Evolutionary conservation across 805 yeast genomes (phyloP).

Genomic region (Alloascoidea hylecoeti): DNA sequence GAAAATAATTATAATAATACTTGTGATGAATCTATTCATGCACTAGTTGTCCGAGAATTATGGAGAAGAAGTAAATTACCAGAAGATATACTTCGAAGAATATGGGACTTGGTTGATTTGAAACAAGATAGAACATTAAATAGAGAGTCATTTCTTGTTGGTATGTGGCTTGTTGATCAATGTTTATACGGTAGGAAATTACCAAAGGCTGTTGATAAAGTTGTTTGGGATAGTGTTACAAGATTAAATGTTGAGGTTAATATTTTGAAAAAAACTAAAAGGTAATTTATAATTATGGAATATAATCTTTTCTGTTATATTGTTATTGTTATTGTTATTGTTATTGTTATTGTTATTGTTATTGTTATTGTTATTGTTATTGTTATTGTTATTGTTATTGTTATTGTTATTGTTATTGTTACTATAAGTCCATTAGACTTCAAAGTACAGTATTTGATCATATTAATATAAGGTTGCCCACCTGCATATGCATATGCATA

Average conservation of each 20-base stretch:
- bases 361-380: too few relatives aligned
- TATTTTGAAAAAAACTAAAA: slow-evolving; percentile 13
- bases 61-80: slow-evolving; percentile 75
- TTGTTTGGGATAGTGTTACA: slow-evolving; percentile 70
- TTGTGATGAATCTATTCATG: slow-evolving; percentile 30
- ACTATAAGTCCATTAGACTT: too few relatives aligned
- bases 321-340: too few relatives aligned
- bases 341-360: too few relatives aligned
- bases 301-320: too few relatives aligned
- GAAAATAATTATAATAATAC: slow-evolving; percentile 6
- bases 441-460: too few relatives aligned
- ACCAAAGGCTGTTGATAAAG: slow-evolving; percentile 52
- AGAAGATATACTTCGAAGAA: slow-evolving; percentile 38
- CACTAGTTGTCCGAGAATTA: slow-evolving; percentile 56
- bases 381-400: too few relatives aligned
- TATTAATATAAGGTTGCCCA: too few relatives aligned
- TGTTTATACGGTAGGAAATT: slow-evolving; percentile 86
- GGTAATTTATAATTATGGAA: too few relatives aligned
- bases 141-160: slow-evolving; percentile 79
- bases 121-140: slow-evolving; percentile 62
- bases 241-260: slow-evolving; percentile 22
- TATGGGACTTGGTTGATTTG: slow-evolving; percentile 61
- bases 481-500: too few relatives aligned
- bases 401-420: too few relatives aligned
- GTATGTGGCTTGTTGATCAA: slow-evolving; percentile 97